Base-by-base conservation (phyloP, 306 rosid species). In the Pueraria montana region DNA sequence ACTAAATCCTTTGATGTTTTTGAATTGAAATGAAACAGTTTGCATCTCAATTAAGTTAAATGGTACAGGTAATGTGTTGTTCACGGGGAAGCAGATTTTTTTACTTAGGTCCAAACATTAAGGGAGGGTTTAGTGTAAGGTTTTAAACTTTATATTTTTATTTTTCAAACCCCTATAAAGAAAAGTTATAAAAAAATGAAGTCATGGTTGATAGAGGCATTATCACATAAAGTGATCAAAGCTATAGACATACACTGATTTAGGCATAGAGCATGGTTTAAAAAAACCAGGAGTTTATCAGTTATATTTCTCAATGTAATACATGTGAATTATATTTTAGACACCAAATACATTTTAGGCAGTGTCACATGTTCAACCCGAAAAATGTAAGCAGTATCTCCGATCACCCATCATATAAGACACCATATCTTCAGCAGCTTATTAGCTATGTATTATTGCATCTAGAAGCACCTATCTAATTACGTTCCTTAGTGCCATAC, bases 381-480 rank as follows among this genome's bases (percentile, higher is more conserved):
- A 30, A 30, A 30, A 30, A 30, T 3, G 1, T 36, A 17, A 32
- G 27, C 71, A 32, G 71, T n/a, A 17, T n/a, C 7, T 36, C 72
- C 48, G 8, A 65, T 65, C 48, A 36, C 26, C 26, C 23, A 78
- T 45, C n/a, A n/a, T 6, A 64, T 16, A 34, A 21, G 48, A 36
- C 26, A 66, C 50, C 70, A n/a, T 65, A 34, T n/a, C 72, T 38
- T 66, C 72, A 36, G 72, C 63, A 69, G 63, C 52, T 76, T 23
- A 81, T 12, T 46, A 75, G 63, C 32, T 32, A 81, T 13, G 27
- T 63, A 63, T 72, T 20, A 53, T 72, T 21, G 66, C 23, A 48
- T 75, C 62, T 36, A 46, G 50, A 77, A 65, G 50, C 66, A 50
- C 36, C 80, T 26, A 34, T 34, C 24, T 45, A 80, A 63, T 11